A percentile compares a stretch with the other conserved stretches of the same genome.
These are phyloP conservation scores for Dentipellis sp. DNA, from an alignment of 768 basidiomycete species.

Conservation along the genomic window DNA sequence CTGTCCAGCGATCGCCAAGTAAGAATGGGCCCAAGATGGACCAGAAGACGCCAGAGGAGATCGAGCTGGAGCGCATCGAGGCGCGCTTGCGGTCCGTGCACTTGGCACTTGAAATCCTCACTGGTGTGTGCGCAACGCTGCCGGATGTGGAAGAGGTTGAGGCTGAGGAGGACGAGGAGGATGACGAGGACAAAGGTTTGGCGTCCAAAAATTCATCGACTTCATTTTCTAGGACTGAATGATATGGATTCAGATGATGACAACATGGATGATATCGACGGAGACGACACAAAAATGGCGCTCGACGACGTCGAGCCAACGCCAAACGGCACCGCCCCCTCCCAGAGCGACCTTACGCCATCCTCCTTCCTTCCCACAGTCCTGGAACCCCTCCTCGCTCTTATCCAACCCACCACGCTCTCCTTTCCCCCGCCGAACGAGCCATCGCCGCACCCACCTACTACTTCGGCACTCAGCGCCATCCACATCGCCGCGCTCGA, in stretches of 20 bases:
- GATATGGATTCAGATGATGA: slow-evolving; percentile 31
- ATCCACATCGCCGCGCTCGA: slow-evolving; percentile 83
- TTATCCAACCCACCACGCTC: slow-evolving; percentile 66
- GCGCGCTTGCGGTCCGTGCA: slow-evolving; percentile 62
- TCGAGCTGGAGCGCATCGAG: slow-evolving; percentile 70
- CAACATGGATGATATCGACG: slow-evolving; percentile 26
- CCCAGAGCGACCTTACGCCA: slow-evolving; percentile 11
- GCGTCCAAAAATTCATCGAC: slow-evolving; percentile 25
- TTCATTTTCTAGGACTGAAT: neutral
- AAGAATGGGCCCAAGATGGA: slow-evolving; percentile 38
- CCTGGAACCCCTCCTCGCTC: slow-evolving; percentile 55
- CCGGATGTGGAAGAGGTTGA: slow-evolving; percentile 56
- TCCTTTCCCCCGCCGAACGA: slow-evolving; percentile 72
- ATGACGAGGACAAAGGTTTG: slow-evolving; percentile 29
- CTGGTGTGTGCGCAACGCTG: slow-evolving; percentile 78
- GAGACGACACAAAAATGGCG: slow-evolving; percentile 18
- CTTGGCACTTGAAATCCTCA: slow-evolving; percentile 81
- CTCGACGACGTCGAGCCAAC: slow-evolving; percentile 14
- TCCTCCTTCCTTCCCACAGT: slow-evolving; percentile 47
- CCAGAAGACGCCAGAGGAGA: slow-evolving; percentile 58
- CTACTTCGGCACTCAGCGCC: slow-evolving; percentile 74
- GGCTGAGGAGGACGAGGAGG: slow-evolving; percentile 23
- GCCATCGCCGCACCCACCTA: slow-evolving; percentile 77
- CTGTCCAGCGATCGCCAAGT: slow-evolving; percentile 52
- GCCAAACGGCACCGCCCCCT: neutral